These are phyloP conservation scores for Penicillium coprophilum DNA, from an alignment of 495 filamentous ascomycete genomes.

Conservation along the genomic window DNA sequence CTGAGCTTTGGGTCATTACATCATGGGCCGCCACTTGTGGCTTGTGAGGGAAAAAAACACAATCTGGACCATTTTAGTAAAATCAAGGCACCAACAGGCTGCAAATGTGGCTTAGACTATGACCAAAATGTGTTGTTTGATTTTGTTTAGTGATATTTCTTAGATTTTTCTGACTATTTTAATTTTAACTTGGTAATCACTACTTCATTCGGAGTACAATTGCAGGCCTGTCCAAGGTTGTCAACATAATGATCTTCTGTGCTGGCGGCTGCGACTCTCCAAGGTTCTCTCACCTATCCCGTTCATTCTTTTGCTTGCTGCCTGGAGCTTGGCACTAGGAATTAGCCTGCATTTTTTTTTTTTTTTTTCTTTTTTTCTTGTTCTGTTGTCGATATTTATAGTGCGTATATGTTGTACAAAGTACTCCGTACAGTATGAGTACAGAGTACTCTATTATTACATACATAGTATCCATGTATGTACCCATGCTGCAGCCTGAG, in stretches of 20 bases:
- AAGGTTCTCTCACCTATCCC: slow-evolving; percentile 21
- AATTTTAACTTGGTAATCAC: not conserved
- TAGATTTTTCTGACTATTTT: not conserved
- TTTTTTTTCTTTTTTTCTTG: not conserved
- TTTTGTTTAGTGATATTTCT: not conserved
- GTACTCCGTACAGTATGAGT: not conserved
- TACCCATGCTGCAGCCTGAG: not conserved
- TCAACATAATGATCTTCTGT: slow-evolving; percentile 3
- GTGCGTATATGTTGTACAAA: too few species aligned
- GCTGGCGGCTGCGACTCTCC: slow-evolving; percentile 1
- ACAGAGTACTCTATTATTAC: not conserved
- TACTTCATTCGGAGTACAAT: not conserved
- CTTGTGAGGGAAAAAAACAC: slow-evolving; percentile 2
- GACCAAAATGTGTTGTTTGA: not conserved
- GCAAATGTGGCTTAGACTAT: slow-evolving; percentile 11
- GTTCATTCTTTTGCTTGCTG: slow-evolving; percentile 26
- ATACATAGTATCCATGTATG: not conserved
- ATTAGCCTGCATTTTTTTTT: slow-evolving; percentile 1
- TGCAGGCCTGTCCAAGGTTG: slow-evolving; percentile 1
- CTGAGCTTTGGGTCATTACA: slow-evolving; percentile 20
- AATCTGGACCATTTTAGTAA: not conserved
- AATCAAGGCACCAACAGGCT: not conserved
- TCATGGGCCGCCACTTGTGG: slow-evolving; percentile 27
- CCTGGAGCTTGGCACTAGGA: slow-evolving; percentile 28
- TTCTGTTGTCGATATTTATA: slow-evolving; percentile 3